Evolutionary conservation across 2,329 filamentous ascomycete species (phyloP), one percentile per base, ranked within the genome.

Genomic region (Coniochaeta sp.): DNA sequence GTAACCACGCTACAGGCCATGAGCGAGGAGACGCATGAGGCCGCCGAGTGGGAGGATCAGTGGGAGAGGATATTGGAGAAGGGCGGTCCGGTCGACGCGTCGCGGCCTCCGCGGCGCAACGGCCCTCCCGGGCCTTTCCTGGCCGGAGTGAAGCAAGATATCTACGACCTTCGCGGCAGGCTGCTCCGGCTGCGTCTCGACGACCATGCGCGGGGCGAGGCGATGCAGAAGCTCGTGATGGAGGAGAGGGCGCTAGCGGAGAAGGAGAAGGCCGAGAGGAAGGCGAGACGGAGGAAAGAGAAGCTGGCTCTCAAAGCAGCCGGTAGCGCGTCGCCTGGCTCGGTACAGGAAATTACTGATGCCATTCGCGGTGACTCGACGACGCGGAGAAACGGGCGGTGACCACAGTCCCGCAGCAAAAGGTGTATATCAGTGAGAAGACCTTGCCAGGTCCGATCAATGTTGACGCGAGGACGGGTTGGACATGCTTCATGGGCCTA

Each of bases 1-100:
- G 62, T 76, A 9, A 66, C 72, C 7, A 65, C 84, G 24, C 67
- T 73, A 12, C 75, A 79, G 4, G 73, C 78, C 0, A 65, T 84
- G 24, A 67, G 73, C 10, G 76, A 79, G 4, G 73, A 78, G 0
- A 58, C 62, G 1, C 19, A 73, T 4, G 55, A 63, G 9, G 63
- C 65, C 0, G 73, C 75, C 0, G 30, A 58, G 36, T 63, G 71
- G 4, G 80, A 83, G 61, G 83, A 86, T 64, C 55, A 62, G 19
- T 86, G 83, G 81, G 81, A 83, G 32, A 28, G 36, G 5, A 55
- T 42, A 22, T 56, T 30, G 26, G 22, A 57, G 26, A 55, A 5
- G 59, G 30, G 24, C n/a, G 22, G 28, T 16, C 6, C 28, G n/a
- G 38, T 62, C 62, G 0, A 40, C 57, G 4, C 56, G 60, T 10